Base-by-base conservation (phyloP, 345 rosid genomes). In the Arabidopsis arenosa region DNA sequence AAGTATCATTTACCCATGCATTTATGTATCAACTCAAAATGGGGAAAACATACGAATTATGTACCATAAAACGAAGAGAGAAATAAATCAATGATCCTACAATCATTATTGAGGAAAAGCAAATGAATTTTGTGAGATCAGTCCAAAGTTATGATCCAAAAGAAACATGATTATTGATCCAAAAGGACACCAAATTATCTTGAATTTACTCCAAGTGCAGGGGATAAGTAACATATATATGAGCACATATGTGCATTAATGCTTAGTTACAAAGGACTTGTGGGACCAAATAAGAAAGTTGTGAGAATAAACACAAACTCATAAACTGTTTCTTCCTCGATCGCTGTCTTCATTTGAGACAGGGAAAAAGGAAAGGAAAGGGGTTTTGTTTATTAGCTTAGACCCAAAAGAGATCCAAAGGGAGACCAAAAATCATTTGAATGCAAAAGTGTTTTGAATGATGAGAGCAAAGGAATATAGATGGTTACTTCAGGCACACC, bases 401-500 rank as follows among this genome's bases (percentile, higher is more conserved):
- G 77, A 78, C 73, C 28, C 63, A 78, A 78, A 72, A 72, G 80
- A 70, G 56, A 71, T 63, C 72, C 67, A 77, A 70, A 64, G 76
- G 40, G 7, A 64, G 48, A 65, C 62, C 67, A 71, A 32, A 47
- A 70, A 43, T 69, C 75, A 71, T 56, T 71, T 56, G 80, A 77
- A 71, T 41, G 56, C 68, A 58, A 77, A 77, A 71, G 76, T 66
- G 73, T 49, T 49, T 45, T 66, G 51, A 58, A 73, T 78, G 64
- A 66, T 55, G 33, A 72, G 66, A 72, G 77, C 73, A 49, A 65
- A 78, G 77, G 81, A 78, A 66, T 78, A 58, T 66, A 66, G 10
- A 58, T 65, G 68, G 77, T 78, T 72, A 11, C 81, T 72, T 78
- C 81, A 71, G 37, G 48, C 69, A 51, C 81, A 78, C 81, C 73